Evolutionary conservation across 1,139 yeast genomes (phyloP).

Genomic region (Geotrichum candidum): DNA sequence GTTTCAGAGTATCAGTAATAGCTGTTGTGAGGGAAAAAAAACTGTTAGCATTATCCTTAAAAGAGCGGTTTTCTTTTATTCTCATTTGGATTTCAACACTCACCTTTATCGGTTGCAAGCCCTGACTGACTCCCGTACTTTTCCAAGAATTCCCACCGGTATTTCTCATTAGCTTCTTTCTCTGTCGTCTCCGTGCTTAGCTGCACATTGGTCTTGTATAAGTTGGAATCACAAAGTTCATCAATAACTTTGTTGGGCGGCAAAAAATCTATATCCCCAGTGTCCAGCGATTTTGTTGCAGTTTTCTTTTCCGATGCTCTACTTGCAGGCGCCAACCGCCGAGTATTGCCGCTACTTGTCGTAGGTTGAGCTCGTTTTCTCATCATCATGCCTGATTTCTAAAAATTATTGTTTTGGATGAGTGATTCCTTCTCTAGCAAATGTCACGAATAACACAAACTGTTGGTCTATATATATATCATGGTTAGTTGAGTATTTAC

Average conservation of each 20-base stretch:
- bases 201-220: slow-evolving; percentile 9
- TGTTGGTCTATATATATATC: not conserved
- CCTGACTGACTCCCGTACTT: slow-evolving; percentile 2
- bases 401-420: not conserved
- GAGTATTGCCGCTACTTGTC: not conserved
- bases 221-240: slow-evolving; percentile 8
- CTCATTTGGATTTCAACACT: not conserved
- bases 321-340: not conserved
- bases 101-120: slow-evolving; percentile 4
- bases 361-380: slow-evolving; percentile 12
- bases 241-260: slow-evolving; percentile 9
- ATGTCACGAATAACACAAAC: slow-evolving; percentile 11
- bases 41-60: not conserved
- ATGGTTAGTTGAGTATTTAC: not conserved
- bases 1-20: not conserved
- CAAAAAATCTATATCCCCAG: slow-evolving; percentile 12
- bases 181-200: not conserved
- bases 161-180: slow-evolving; percentile 1
- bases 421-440: slow-evolving; percentile 1
- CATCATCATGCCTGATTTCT: not conserved
- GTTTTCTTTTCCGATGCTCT: not conserved
- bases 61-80: not conserved
- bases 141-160: not conserved
- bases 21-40: not conserved
- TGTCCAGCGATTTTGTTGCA: not conserved